phyloP scores from a whole-genome alignment of 163 green algal genomes.

The Chloromonas sp. region DNA sequence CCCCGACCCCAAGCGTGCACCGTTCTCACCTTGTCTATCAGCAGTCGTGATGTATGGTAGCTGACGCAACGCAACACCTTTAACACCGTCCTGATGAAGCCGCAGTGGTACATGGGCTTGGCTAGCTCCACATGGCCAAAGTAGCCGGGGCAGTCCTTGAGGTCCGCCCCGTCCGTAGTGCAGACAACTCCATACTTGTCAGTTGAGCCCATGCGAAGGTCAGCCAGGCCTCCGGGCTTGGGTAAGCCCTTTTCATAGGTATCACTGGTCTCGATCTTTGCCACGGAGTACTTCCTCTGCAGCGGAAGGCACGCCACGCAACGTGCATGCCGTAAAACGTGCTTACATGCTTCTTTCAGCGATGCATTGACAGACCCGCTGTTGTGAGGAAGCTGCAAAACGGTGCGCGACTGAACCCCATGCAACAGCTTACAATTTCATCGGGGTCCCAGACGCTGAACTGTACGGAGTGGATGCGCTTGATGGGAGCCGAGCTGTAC shows the following conservation, averaged over 20 bases:
- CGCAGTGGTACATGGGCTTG: constrained; percentile 92
- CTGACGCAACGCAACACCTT: constrained; percentile 91
- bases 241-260: constrained; percentile 89
- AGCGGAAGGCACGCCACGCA: neutral
- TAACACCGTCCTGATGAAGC: constrained; percentile 94
- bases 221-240: constrained; percentile 83
- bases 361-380: too few species aligned
- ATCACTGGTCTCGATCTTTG: constrained; percentile 79
- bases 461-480: constrained; percentile 86
- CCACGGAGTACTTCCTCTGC: constrained; percentile 92
- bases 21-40: constrained; percentile 68
- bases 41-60: constrained; percentile 84
- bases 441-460: constrained; percentile 95
- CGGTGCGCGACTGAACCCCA: too few species aligned
- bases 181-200: constrained; percentile 78
- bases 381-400: too few species aligned
- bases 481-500: constrained; percentile 74
- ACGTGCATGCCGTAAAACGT: too few species aligned
- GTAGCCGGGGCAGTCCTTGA: constrained; percentile 91
- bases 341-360: too few species aligned
- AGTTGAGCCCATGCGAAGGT: constrained; percentile 92
- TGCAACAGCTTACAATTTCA: constrained; percentile 78
- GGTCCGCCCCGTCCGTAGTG: constrained; percentile 73
- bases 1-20: too few species aligned
- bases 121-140: constrained; percentile 95